Percentiles rank a stretch among this genome's conserved stretches.
These are phyloP conservation scores for Fragaria ananassa DNA, from an alignment of 306 rosid species.

Conservation along the genomic window DNA sequence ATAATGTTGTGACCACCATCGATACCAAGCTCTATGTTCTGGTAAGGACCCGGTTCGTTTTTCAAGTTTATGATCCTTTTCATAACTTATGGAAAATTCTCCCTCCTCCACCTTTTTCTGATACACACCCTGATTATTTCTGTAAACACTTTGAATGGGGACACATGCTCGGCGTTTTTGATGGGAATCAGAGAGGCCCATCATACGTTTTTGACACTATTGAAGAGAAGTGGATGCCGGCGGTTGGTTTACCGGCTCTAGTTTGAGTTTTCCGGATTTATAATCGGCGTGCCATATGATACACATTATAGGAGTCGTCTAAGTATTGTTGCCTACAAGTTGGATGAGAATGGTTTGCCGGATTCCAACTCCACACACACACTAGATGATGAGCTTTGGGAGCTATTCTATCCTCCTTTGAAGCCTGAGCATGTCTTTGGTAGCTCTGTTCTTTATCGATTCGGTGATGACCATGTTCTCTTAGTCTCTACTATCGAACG, in stretches of 20 bases:
- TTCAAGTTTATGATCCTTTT: background rate
- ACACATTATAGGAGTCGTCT: background rate
- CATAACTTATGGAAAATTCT: background rate
- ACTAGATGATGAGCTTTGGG: background rate
- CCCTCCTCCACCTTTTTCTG: background rate
- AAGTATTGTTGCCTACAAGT: background rate
- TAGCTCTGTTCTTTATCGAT: background rate
- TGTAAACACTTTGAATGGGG: background rate
- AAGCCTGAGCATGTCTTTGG: rapidly evolving
- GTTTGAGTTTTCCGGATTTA: background rate
- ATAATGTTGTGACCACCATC: background rate
- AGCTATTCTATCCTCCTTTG: background rate
- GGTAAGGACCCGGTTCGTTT: too few relatives aligned
- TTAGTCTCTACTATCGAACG: background rate
- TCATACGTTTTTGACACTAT: background rate
- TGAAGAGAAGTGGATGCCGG: background rate
- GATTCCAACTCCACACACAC: background rate
- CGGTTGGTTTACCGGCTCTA: background rate
- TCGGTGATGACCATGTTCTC: background rate
- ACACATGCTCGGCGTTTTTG: background rate
- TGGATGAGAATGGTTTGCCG: background rate
- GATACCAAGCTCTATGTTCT: background rate
- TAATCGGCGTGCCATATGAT: background rate
- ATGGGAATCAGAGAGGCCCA: too few relatives aligned
- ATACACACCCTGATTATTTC: background rate